phyloP scores from a whole-genome alignment of 2,329 filamentous ascomycete species.

The Dactylellina sp. region DNA sequence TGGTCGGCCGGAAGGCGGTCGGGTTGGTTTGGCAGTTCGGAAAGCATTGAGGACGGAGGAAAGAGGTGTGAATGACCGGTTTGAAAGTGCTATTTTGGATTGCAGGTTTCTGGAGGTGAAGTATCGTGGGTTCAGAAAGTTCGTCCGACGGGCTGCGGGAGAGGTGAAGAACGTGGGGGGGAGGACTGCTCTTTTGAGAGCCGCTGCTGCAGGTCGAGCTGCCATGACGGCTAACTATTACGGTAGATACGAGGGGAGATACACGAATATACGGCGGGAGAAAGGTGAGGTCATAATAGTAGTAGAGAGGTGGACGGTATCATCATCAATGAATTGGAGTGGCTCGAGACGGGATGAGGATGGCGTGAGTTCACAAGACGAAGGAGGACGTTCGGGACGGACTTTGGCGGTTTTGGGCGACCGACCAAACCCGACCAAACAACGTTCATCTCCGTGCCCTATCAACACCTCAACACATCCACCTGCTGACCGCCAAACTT shows the following conservation, averaged over 20 bases:
- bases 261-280: background rate
- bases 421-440: background rate
- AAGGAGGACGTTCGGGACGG: slow-evolving; percentile 31
- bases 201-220: slow-evolving; percentile 36
- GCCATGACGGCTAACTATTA: slow-evolving; percentile 29
- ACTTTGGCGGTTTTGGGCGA: slow-evolving; percentile 9
- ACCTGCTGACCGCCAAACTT: background rate
- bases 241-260: slow-evolving; percentile 5
- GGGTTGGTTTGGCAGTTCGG: slow-evolving; percentile 21
- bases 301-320: slow-evolving; percentile 5
- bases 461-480: slow-evolving; percentile 23
- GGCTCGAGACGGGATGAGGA: slow-evolving; percentile 11
- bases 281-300: slow-evolving; percentile 32
- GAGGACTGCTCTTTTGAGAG: slow-evolving; percentile 29
- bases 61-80: slow-evolving; percentile 22
- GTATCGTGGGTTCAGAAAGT: slow-evolving; percentile 47
- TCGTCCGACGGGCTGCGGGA: slow-evolving; percentile 43
- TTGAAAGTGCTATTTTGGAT: slow-evolving; percentile 6
- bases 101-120: slow-evolving; percentile 42
- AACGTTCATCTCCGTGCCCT: slow-evolving; percentile 10
- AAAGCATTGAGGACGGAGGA: slow-evolving; percentile 38
- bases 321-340: slow-evolving; percentile 1
- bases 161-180: slow-evolving; percentile 53
- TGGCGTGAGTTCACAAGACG: slow-evolving; percentile 36
- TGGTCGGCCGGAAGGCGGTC: slow-evolving; percentile 18